Base-by-base conservation (phyloP, 495 filamentous ascomycete species). In the Penicillium herquei region DNA sequence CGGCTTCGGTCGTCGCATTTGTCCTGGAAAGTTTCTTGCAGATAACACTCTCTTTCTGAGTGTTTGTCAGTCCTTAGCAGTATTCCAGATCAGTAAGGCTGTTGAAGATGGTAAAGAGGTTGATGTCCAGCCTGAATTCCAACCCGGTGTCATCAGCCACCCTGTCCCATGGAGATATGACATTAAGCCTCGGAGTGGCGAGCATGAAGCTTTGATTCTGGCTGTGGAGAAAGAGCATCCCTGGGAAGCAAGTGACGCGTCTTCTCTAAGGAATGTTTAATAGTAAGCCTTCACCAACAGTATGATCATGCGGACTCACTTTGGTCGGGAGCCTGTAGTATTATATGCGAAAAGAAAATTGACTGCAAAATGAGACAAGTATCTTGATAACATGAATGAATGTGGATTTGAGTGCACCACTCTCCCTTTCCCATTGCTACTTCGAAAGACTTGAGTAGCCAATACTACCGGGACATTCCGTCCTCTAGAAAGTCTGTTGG, bases 1-100 rank as follows among this genome's bases (percentile, higher is more conserved):
- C 57, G 84, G 85, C 2, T 81, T 79, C 6, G 85, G 85, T 0
- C 73, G 84, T 4, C 72, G 85, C 1, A 72, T 83, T 17, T 88
- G 85, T 58, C 77, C 80, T 1, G 85, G 84, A 0, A 79, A 80
- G 3, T 69, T 81, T 41, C 62, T 87, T 2, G 85, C 85, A 0
- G 83, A 86, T 53, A 72, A 72, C n/a, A 79, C 69, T 1, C 52
- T 87, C 8, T 85, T 75, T 61, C 35, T 84, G 0, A 74, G 61
- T 14, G 61, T 81, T 5, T 72, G 81, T 1, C 73, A 78, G 35
- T 68, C 82, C 4, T 56, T 88, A 8, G 82, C 83, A 62, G 81
- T 72, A 0, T 86, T 86, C 54, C 66, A 84, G 16, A 60, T 77
- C 14, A 52, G 4, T 2, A 65, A 68, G 14, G 30, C 49, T 0